phyloP scores from a whole-genome alignment of 2,329 filamentous ascomycete genomes.

The Metarhizium guizhouense region DNA sequence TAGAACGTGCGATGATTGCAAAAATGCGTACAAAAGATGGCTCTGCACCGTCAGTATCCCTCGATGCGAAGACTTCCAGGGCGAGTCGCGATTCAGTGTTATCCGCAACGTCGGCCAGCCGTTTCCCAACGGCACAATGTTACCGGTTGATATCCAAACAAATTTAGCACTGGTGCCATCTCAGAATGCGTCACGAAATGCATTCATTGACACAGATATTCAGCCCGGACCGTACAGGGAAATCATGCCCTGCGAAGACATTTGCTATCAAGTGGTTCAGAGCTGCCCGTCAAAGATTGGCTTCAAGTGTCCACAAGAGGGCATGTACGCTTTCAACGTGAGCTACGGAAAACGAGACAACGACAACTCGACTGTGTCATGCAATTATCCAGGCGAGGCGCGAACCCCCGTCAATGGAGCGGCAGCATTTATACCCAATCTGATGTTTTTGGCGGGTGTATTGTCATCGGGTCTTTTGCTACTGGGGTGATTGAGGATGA shows the following conservation, averaged over 20 bases:
- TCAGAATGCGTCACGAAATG: conserved; percentile 52
- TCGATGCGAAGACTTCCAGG: conserved; percentile 77
- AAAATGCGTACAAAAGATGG: conserved; percentile 80
- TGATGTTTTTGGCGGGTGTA: conserved; percentile 1
- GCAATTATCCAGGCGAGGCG: conserved; percentile 30
- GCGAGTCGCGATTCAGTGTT: conserved; percentile 32
- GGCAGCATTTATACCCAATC: conserved; percentile 7
- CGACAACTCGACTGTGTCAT: conserved; percentile 18
- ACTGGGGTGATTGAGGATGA: not conserved
- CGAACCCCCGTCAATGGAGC: conserved; percentile 19
- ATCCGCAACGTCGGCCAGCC: conserved; percentile 60
- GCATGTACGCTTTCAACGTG: conserved; percentile 22
- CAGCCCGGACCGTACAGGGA: conserved; percentile 89
- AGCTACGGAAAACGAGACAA: conserved; percentile 24
- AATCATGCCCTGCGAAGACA: conserved; percentile 75
- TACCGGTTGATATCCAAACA: conserved; percentile 28
- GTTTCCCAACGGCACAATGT: conserved; percentile 59
- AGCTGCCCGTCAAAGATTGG: conserved; percentile 70
- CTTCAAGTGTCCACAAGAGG: conserved; percentile 61
- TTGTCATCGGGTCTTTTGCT: not conserved
- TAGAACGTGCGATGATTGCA: conserved; percentile 67
- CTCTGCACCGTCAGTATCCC: conserved; percentile 90
- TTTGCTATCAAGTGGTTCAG: conserved; percentile 80
- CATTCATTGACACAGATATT: conserved; percentile 61
- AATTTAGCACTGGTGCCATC: conserved; percentile 13